Percentiles rank a stretch among this genome's conserved stretches.
Conservation (phyloP, 2,329 filamentous ascomycete species). For the Exophiala xenobiotica region DNA sequence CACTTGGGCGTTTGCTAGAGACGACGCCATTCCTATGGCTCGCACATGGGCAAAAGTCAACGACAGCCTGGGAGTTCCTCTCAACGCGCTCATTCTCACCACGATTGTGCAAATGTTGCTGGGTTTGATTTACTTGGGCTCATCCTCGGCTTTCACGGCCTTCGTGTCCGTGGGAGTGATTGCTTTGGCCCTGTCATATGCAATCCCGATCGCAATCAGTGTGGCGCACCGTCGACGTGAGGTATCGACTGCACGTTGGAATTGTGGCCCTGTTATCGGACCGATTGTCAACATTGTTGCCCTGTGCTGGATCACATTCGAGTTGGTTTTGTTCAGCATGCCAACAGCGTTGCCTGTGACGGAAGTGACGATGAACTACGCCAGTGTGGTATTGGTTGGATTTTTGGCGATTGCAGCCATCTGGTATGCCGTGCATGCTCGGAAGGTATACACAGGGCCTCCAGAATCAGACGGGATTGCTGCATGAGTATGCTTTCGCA, state of each 20-base stretch:
- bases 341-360: slow-evolving; percentile 56
- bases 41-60: slow-evolving; percentile 62
- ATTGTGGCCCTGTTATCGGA: slow-evolving; percentile 46
- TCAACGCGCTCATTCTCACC: slow-evolving; percentile 70
- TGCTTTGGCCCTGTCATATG: slow-evolving; percentile 56
- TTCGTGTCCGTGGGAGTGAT: slow-evolving; percentile 58
- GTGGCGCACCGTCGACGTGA: slow-evolving; percentile 48
- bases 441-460: slow-evolving; percentile 44
- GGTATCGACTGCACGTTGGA: slow-evolving; percentile 52
- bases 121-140: slow-evolving; percentile 51
- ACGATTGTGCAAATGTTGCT: slow-evolving; percentile 51
- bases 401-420: slow-evolving; percentile 52
- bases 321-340: slow-evolving; percentile 55
- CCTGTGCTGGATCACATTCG: slow-evolving; percentile 53
- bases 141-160: slow-evolving; percentile 49
- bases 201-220: slow-evolving; percentile 56
- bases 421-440: slow-evolving; percentile 54
- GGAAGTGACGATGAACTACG: slow-evolving; percentile 57
- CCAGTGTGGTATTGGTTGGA: slow-evolving; percentile 56
- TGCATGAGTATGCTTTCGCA: slow-evolving; percentile 1
- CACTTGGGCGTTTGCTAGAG: slow-evolving; percentile 72
- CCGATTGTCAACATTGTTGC: slow-evolving; percentile 48
- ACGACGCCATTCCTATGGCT: slow-evolving; percentile 66
- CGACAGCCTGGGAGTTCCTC: slow-evolving; percentile 59
- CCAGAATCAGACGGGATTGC: slow-evolving; percentile 36